Evolutionary conservation across 2,329 filamentous ascomycete species (phyloP), one percentile per base, ranked within the genome.

Genomic region (Apiospora kogelbergensis): DNA sequence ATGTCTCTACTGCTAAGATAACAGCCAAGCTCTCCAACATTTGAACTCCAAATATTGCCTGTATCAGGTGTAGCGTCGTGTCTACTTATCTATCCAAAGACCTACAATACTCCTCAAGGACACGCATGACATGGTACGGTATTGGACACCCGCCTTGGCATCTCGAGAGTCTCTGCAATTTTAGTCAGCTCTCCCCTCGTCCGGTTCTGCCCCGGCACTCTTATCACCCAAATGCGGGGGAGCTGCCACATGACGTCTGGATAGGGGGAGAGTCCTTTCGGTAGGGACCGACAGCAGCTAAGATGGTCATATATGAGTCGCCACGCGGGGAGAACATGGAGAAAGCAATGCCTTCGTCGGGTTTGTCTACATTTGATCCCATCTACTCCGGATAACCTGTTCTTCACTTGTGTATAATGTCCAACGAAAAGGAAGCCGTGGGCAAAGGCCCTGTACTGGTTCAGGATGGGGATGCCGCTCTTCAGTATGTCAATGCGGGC

Each of bases 211-310:
- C 22, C 53, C 30, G 53, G 53, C 53, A 13, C 17, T 37, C 53
- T 60, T 60, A 60, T 60, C 53, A 60, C 30, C 30, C 17, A 30
- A 37, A 60, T 60, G 53, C 53, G 53, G 53, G 53, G 53, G 53
- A 60, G 7, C 53, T 22, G 53, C 53, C 53, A 60, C 53, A 60
- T 60, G 53, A 37, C 26, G 53, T 60, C 26, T 37, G 53, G 53
- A 60, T 37, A 60, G 20, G 40, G 40, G 40, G 17, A 6, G 17
- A n/a, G 30, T 37, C 17, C 17, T n/a, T 57, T 60, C 53, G 53
- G 53, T 26, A 37, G 53, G 11, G 53, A 17, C 53, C 53, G 53
- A 60, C 7, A 60, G 30, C 15, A n/a, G n/a, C 9, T 60, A 10
- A 3, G 6, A 6, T 60, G 17, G 17, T 11, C 30, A 3, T 60